Conservation (phyloP, 2,329 filamentous ascomycete species). For the Sporothrix sp. region DNA sequence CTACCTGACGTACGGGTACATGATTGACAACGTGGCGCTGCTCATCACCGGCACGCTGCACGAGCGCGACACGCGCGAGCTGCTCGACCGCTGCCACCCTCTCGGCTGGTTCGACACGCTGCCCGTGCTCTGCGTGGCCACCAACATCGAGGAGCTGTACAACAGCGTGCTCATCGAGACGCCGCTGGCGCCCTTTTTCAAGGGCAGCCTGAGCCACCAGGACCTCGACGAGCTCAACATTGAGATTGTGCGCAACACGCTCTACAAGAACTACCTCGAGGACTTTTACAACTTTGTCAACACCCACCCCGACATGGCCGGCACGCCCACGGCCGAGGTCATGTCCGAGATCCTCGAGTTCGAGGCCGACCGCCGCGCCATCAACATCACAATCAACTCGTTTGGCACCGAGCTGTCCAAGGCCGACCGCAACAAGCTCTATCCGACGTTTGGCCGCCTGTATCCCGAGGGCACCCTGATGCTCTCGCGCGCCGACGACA, state of each 20-base stretch:
- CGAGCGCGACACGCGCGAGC: slow-evolving; percentile 90
- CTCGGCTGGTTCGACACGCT: slow-evolving; percentile 98
- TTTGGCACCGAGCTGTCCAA: slow-evolving; percentile 95
- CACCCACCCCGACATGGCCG: slow-evolving; percentile 72
- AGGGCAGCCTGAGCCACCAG: slow-evolving; percentile 89
- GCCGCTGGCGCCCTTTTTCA: slow-evolving; percentile 92
- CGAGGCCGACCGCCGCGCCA: slow-evolving; percentile 89
- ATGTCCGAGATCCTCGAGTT: slow-evolving; percentile 97
- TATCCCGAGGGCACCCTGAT: slow-evolving; percentile 93
- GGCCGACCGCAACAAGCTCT: slow-evolving; percentile 88
- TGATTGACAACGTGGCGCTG: slow-evolving; percentile 98
- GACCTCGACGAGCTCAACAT: slow-evolving; percentile 98
- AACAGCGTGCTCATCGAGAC: slow-evolving; percentile 97
- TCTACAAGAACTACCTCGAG: slow-evolving; percentile 99
- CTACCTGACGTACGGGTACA: slow-evolving; percentile 97
- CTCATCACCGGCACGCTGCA: slow-evolving; percentile 96
- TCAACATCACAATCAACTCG: slow-evolving; percentile 98
- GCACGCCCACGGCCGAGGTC: slow-evolving; percentile 82
- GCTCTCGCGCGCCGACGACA: slow-evolving; percentile 88
- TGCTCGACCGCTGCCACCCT: slow-evolving; percentile 91
- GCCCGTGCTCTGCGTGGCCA: slow-evolving; percentile 94
- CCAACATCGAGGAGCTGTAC: slow-evolving; percentile 97
- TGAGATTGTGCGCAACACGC: slow-evolving; percentile 94
- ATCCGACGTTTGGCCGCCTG: slow-evolving; percentile 81
- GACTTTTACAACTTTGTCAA: slow-evolving; percentile 96